phyloP scores from a whole-genome alignment of 805 yeast genomes.

The Metschnikowia shivogae region DNA sequence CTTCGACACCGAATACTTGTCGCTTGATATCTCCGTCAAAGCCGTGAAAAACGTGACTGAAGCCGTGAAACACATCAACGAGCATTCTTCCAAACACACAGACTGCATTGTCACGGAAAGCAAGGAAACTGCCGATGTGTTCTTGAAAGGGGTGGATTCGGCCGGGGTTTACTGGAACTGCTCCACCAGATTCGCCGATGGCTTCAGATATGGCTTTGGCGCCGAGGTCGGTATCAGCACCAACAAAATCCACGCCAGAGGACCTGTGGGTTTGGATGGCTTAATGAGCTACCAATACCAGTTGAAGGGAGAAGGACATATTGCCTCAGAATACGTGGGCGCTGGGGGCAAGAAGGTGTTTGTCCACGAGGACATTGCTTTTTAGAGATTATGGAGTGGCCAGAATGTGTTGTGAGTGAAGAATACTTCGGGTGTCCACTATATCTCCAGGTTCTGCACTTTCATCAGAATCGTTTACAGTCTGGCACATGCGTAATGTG shows the following conservation, averaged over 20 bases:
- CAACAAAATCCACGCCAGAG: constrained; percentile 95
- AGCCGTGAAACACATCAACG: constrained; percentile 84
- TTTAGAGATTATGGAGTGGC: background rate
- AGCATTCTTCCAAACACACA: constrained; percentile 94
- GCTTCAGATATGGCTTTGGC: constrained; percentile 97
- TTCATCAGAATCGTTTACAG: too few relatives aligned
- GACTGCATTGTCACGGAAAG: constrained; percentile 84
- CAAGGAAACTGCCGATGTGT: constrained; percentile 64
- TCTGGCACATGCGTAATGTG: too few relatives aligned
- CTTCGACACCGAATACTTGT: constrained; percentile 78
- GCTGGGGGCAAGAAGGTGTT: constrained; percentile 84
- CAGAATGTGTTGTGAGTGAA: too few relatives aligned
- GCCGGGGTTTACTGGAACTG: constrained; percentile 98
- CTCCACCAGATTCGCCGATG: constrained; percentile 96
- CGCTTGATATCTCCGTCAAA: constrained; percentile 76
- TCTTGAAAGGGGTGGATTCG: constrained; percentile 84
- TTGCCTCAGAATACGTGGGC: constrained; percentile 87
- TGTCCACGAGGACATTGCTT: constrained; percentile 60
- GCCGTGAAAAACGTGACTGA: constrained; percentile 54
- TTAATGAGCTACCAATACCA: constrained; percentile 94
- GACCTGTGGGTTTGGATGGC: constrained; percentile 98
- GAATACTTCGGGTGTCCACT: too few relatives aligned
- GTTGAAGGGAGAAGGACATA: constrained; percentile 86
- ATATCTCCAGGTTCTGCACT: too few relatives aligned
- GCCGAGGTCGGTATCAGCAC: constrained; percentile 98